Percentiles rank a stretch among this genome's conserved stretches.
These are phyloP conservation scores for Allium cepa DNA, from an alignment of 106 monocot genomes.

Conservation along the genomic window DNA sequence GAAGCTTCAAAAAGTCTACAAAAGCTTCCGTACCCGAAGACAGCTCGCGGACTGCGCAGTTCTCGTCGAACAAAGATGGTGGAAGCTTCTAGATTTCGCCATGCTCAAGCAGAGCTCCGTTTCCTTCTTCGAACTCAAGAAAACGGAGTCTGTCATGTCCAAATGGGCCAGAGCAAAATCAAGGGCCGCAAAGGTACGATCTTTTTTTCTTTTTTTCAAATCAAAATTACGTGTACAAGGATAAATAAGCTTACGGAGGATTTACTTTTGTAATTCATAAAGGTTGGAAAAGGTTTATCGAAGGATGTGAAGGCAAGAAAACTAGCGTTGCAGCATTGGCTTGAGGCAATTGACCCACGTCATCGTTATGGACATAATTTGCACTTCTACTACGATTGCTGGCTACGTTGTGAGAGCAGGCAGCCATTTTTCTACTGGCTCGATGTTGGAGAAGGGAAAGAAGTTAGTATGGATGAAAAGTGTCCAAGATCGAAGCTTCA, in stretches of 20 bases:
- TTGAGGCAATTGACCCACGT: constrained; percentile 95
- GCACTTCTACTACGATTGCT: constrained; percentile 77
- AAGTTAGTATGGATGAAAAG: constrained; percentile 57
- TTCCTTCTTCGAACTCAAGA: constrained; percentile 79
- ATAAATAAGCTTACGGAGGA: no score
- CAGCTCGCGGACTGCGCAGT: constrained; percentile 97
- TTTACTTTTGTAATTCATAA: background rate
- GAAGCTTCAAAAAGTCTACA: constrained; percentile 93
- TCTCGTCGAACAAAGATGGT: constrained; percentile 92
- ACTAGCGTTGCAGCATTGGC: constrained; percentile 98
- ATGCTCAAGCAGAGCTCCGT: constrained; percentile 83
- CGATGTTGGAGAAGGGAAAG: constrained; percentile 95
- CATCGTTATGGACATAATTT: constrained; percentile 99
- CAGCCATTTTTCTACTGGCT: constrained; percentile 99
- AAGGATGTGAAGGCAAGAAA: constrained; percentile 86
- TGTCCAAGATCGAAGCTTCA: constrained; percentile 77
- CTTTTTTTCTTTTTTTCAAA: background rate
- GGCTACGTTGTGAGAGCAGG: constrained; percentile 79
- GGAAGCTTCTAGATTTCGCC: constrained; percentile 93
- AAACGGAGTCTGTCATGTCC: constrained; percentile 71
- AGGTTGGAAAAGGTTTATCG: constrained; percentile 94
- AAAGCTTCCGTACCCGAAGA: constrained; percentile 85
- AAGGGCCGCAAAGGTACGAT: constrained; percentile 74
- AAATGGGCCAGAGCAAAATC: constrained; percentile 82
- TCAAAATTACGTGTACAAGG: no score